These are phyloP conservation scores for Helicocarpus griseus DNA, from an alignment of 2,329 filamentous ascomycete species.

Conservation along the genomic window DNA sequence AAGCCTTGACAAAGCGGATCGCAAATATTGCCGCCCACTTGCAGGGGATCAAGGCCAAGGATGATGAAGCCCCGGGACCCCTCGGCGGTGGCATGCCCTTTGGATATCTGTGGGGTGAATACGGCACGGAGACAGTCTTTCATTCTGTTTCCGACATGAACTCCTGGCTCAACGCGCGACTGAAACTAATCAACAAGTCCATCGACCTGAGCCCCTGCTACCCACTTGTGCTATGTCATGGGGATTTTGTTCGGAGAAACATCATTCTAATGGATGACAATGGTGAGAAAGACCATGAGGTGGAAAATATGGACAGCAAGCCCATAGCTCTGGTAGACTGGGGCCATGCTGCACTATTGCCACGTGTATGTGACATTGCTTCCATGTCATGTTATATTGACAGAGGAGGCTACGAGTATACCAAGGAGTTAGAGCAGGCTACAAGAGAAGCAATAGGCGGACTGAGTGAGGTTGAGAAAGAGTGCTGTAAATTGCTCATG, in stretches of 20 bases:
- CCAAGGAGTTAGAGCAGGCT: too few species aligned
- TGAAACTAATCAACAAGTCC: constrained; percentile 11
- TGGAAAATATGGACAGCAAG: too few species aligned
- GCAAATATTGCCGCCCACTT: constrained; percentile 9
- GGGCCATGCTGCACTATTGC: not conserved
- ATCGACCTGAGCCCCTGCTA: constrained; percentile 13
- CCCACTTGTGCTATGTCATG: constrained; percentile 12
- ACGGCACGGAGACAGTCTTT: constrained; percentile 8
- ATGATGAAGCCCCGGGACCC: constrained; percentile 12
- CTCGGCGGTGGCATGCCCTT: constrained; percentile 7
- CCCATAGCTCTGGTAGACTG: not conserved
- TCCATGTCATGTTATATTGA: not conserved
- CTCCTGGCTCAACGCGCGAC: constrained; percentile 12
- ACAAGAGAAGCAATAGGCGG: too few species aligned
- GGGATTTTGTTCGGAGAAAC: constrained; percentile 9
- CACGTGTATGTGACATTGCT: not conserved
- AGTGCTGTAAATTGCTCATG: too few species aligned
- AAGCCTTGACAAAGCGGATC: constrained; percentile 9
- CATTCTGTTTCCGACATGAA: constrained; percentile 12
- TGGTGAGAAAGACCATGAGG: too few species aligned
- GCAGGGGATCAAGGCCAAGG: constrained; percentile 1
- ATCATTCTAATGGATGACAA: constrained; percentile 8
- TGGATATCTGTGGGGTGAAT: constrained; percentile 13
- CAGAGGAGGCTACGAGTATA: too few species aligned
- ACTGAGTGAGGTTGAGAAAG: too few species aligned